Evolutionary conservation across 805 yeast genomes (phyloP), one percentile per base, ranked within the genome.

Genomic region (Blastobotrys americana): DNA sequence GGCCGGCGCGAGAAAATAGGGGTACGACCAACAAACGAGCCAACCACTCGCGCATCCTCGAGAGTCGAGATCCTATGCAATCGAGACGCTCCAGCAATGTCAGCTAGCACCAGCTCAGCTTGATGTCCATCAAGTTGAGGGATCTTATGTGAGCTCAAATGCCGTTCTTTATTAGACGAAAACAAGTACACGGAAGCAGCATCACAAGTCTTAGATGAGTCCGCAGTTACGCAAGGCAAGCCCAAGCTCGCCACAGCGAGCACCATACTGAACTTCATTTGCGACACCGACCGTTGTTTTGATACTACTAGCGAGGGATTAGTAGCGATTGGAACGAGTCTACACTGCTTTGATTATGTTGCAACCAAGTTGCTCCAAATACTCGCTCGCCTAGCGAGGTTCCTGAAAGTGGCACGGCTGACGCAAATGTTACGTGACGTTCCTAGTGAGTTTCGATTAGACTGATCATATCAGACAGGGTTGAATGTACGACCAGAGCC

Each of bases 41-140:
- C 34, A 15, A 34, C 34, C 9, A 18, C 18, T 13, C 42, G 17
- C 17, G 48, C 48, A 18, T 51, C 55, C 5, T 37, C 27, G 15
- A 20, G 37, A 35, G 22, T 31, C 13, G 23, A 21, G 20, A 48
- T 18, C 9, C 25, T 15, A 43, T 49, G 44, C 18, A 43, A 28
- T 15, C 34, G 17, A 25, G 45, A 25, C 5, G 49, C 41, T 4
- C 53, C 53, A 4, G 43, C 46, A 28, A 51, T 42, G 23, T 53
- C 52, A 6, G 54, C 49, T 25, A 53, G 40, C 10, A 51, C 54
- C n/a, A 49, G 39, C 44, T 53, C 52, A 37, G 46, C 40, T 39
- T 51, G 55, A 16, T 45, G 46, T 13, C 34, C 21, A 10, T 23
- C 38, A 15, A 50, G 41, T 13, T 23, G 31, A 18, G 52, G 42